phyloP scores from a whole-genome alignment of 2,329 filamentous ascomycete species.

The Paramyrothecium sp. region DNA sequence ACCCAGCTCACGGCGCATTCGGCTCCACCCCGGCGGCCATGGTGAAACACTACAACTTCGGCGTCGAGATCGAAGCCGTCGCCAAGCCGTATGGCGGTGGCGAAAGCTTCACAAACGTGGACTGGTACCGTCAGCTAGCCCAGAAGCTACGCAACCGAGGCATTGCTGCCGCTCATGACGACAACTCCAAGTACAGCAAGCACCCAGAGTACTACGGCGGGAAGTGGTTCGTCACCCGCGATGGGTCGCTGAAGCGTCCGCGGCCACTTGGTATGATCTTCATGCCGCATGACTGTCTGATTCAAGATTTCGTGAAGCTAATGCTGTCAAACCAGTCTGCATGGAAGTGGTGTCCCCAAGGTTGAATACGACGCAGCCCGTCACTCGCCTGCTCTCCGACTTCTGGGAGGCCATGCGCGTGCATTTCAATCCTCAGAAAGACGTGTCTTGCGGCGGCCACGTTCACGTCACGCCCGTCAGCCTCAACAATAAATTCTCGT shows the following conservation, averaged over 20 bases:
- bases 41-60: constrained; percentile 36
- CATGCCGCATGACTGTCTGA: background rate
- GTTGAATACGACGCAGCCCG: constrained; percentile 30
- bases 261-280: constrained; percentile 27
- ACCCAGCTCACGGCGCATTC: background rate
- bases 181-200: constrained; percentile 36
- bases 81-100: constrained; percentile 34
- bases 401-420: constrained; percentile 41
- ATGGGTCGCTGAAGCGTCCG: constrained; percentile 36
- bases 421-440: constrained; percentile 34
- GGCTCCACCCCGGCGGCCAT: constrained; percentile 12
- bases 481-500: constrained; percentile 30
- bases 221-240: constrained; percentile 40
- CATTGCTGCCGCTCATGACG: constrained; percentile 34
- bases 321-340: constrained; percentile 24
- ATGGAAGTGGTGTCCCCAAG: constrained; percentile 40
- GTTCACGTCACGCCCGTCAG: constrained; percentile 36
- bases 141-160: constrained; percentile 36
- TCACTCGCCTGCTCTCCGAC: constrained; percentile 31
- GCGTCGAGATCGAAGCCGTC: constrained; percentile 37
- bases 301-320: background rate
- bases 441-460: constrained; percentile 35
- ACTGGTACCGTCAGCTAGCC: constrained; percentile 38
- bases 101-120: constrained; percentile 34
- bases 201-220: constrained; percentile 39